phyloP scores from a whole-genome alignment of 176 grass and related monocot species.

The Oryza meyeriana region DNA sequence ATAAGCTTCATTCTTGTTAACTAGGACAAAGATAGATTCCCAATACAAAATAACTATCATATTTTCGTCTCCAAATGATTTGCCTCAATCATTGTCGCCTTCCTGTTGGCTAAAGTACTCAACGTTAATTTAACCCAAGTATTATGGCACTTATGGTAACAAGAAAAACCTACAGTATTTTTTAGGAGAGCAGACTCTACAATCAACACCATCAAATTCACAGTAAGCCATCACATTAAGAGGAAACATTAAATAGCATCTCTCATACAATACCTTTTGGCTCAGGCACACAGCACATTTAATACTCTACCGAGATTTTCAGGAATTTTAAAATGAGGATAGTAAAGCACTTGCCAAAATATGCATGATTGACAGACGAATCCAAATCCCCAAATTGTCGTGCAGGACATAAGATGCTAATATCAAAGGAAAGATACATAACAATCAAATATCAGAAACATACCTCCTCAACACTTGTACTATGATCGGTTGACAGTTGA shows the following conservation, averaged over 20 bases:
- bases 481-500: constrained; percentile 78
- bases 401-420: neutral
- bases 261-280: neutral
- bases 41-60: neutral
- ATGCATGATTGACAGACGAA: constrained; percentile 6
- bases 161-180: neutral
- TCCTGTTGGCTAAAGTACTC: neutral
- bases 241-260: neutral
- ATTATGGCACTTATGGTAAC: neutral
- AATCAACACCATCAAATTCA: neutral
- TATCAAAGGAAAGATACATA: neutral
- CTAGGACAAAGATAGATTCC: neutral
- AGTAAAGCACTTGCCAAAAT: neutral
- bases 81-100: neutral
- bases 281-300: neutral
- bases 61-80: constrained; percentile 9
- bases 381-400: neutral
- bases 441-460: constrained; percentile 14
- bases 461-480: constrained; percentile 87
- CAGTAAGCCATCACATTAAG: neutral
- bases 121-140: neutral
- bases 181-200: neutral
- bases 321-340: neutral
- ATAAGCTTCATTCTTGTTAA: neutral
- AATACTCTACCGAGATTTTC: neutral